Evolutionary conservation across 78 protist genomes (phyloP), one percentile per base, ranked within the genome.

Genomic region (Thecamonas trahens): DNA sequence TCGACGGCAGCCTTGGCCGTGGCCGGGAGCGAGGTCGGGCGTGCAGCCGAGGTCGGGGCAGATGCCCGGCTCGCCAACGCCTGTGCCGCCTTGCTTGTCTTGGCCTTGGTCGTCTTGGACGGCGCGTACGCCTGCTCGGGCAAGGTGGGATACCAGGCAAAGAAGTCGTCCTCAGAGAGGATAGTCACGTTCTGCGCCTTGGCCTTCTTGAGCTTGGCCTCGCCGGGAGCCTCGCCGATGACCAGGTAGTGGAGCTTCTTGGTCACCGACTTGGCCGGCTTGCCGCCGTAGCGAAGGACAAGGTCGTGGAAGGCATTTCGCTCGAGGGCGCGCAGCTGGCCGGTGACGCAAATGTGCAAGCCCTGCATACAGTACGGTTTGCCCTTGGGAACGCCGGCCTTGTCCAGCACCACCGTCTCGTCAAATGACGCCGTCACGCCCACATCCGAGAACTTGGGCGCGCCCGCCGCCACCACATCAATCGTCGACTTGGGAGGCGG

Each of bases 101-200:
- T 62, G 24, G 11, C 47, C 32, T 14, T 26, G 24, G 53, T 24
- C 28, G 44, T 29, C 53, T 55, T 44, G 34, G 44, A 20, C 42
- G 34, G 54, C 20, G 54, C 44, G 5, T 3, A 31, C 3, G 22
- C 28, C 39, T 62, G 17, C 32, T 42, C 53, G 17, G 76, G 44
- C 34, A 24, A 13, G 20, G 3, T 38, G 54, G 40, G 37, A 15
- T 85, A 37, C 20, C 80, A 61, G 2, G 29, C 79, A 35, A 81
- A 63, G 17, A 84, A 61, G 29, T n/a, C 89, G 44, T 80, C 93
- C 34, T 89, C 94, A 26, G 55, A 61, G 49, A 82, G 29, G 34
- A 42, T 20, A 40, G 47, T 77, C 24, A 37, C 9, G 18, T 45
- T 53, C 15, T 45, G 52, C 40, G 26, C 22, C n/a, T 15, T 7